Base-by-base conservation (phyloP, 208 protist genomes). In the Trypanosoma avium region DNA sequence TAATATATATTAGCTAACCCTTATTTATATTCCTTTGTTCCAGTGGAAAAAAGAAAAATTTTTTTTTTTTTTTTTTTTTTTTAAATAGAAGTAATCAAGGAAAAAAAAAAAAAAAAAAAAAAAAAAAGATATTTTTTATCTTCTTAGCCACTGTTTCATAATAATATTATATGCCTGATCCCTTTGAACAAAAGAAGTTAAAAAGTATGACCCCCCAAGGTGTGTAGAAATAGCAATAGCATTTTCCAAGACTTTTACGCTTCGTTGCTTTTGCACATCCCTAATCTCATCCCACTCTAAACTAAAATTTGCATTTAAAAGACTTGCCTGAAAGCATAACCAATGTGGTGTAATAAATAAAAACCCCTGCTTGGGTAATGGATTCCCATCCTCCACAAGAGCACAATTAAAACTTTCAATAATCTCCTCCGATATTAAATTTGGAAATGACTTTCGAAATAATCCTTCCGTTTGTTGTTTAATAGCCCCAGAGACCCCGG, bases 251-350 rank as follows among this genome's bases (percentile, higher is more conserved):
- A 90, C 46, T 61, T 90, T 93, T 27, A 63, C 73, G 19, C 70
- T 80, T 35, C 84, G 81, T 33, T 70, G 68, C 62, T 94, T 92
- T 47, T 83, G 46, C 15, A 94, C 75, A 33, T 94, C 82, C 35
- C 84, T 86, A 47, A 94, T 85, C 56, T 94, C 84, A 58, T 94
- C 85, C 65, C 86, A 90, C 55, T 92, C 82, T 10, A 92, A 38
- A 24, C 74, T 71, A 59, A 94, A 86, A 19, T 85, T 72, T 2
- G 73, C 63, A 12, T 22, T 48, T 2, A 47, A 47, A 17, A 85
- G 48, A 64, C 43, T 72, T 60, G 74, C 73, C 53, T 74, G 52
- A 49, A 94, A 94, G 68, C 81, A 89, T 53, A 94, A 49, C 70
- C 77, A 91, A 49, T 85, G 82, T 26, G 65, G 56, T 5, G 80